Evolutionary conservation across 192 early-diverging fungal genomes (phyloP).

Genomic region (Tieghemiomyces parasiticus): DNA sequence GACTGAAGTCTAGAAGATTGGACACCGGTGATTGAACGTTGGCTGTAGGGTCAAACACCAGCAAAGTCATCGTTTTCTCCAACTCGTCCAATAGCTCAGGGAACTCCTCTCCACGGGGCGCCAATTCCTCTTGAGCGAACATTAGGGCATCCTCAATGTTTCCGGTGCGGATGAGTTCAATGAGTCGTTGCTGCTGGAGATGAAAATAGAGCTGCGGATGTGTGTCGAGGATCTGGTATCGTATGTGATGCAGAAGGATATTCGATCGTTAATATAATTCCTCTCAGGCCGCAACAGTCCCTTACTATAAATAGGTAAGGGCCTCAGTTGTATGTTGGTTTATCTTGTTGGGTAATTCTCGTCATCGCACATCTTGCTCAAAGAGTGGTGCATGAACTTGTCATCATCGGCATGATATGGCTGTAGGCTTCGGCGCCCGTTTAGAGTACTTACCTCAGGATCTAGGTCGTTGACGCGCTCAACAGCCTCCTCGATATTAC

Average conservation of each 20-base stretch:
- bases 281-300: too few species aligned
- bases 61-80: slow-evolving; percentile 89
- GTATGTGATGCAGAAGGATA: too few species aligned
- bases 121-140: slow-evolving; percentile 96
- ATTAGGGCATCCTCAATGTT: slow-evolving; percentile 68
- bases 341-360: too few species aligned
- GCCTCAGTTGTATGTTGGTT: too few species aligned
- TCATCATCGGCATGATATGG: too few species aligned
- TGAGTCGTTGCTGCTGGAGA: slow-evolving; percentile 91
- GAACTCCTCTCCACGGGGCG: slow-evolving; percentile 91
- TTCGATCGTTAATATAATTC: too few species aligned
- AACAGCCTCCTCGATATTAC: slow-evolving; percentile 86
- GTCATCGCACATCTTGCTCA: too few species aligned
- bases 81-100: slow-evolving; percentile 92
- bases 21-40: slow-evolving; percentile 50
- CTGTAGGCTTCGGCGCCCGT: too few species aligned
- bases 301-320: too few species aligned
- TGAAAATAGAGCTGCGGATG: slow-evolving; percentile 91
- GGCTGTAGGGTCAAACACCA: slow-evolving; percentile 68
- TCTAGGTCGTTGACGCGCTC: slow-evolving; percentile 97
- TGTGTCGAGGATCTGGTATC: slow-evolving; percentile 61
- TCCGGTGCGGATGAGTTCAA: slow-evolving; percentile 84
- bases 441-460: slow-evolving; percentile 76
- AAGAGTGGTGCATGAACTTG: too few species aligned
- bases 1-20: slow-evolving; percentile 72